A percentile compares a stretch with the other conserved stretches of the same genome.
phyloP scores from a whole-genome alignment of 2,329 filamentous ascomycete species.

The Orbilia quercus region DNA sequence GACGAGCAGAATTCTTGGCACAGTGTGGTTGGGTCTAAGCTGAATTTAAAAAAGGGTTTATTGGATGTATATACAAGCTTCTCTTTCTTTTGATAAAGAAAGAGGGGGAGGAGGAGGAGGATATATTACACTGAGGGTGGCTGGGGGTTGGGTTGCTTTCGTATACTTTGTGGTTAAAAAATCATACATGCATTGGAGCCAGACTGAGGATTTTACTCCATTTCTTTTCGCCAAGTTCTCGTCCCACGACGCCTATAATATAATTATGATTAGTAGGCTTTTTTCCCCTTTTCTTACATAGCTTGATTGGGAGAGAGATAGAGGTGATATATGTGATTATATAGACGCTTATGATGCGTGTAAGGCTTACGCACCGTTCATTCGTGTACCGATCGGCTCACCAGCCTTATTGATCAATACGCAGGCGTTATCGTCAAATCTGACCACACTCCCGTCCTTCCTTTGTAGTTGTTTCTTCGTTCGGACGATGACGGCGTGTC shows the following conservation, averaged over 20 bases:
- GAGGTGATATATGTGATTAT: too few species aligned
- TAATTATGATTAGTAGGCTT: constrained; percentile 50
- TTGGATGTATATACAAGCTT: constrained; percentile 16
- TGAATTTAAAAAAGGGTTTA: neutral
- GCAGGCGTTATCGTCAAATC: constrained; percentile 98
- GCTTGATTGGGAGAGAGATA: too few species aligned
- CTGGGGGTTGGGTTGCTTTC: neutral
- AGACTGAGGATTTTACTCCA: constrained; percentile 99
- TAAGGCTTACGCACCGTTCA: constrained; percentile 73
- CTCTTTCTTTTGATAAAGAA: neutral
- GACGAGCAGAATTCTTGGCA: neutral
- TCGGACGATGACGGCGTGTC: constrained; percentile 93
- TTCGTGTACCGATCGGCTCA: constrained; percentile 90
- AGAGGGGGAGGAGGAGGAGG: neutral
- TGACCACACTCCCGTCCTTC: constrained; percentile 86
- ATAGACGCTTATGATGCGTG: too few species aligned
- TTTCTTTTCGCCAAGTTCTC: constrained; percentile 88
- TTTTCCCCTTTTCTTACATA: too few species aligned
- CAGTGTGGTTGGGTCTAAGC: neutral
- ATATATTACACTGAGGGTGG: constrained; percentile 35
- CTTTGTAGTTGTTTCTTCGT: constrained; percentile 88
- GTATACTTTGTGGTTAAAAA: too few species aligned
- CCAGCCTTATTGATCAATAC: constrained; percentile 97
- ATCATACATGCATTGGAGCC: constrained; percentile 81
- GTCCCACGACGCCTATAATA: constrained; percentile 80